phyloP scores from a whole-genome alignment of 345 rosid species.

The Carallia brachiata region DNA sequence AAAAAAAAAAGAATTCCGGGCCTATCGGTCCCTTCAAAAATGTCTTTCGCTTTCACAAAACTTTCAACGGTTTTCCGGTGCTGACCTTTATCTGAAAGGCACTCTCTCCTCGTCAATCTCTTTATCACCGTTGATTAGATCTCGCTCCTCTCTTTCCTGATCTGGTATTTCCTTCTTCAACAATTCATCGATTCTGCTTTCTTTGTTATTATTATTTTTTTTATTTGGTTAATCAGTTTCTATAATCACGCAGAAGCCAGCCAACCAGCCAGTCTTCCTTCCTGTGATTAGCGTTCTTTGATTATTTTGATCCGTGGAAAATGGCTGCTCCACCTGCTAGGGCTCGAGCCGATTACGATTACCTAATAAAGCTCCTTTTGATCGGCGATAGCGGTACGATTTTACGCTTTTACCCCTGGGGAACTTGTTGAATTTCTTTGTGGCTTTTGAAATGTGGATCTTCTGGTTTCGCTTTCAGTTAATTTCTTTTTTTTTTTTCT shows the following conservation, averaged over 20 bases:
- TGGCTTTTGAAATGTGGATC: not conserved
- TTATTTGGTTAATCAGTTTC: not conserved
- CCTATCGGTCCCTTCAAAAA: too few relatives aligned
- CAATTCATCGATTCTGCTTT: not conserved
- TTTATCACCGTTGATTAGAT: conserved; percentile 10
- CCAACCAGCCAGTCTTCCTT: not conserved
- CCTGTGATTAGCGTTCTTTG: not conserved
- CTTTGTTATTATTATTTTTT: not conserved
- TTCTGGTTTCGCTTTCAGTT: conserved; percentile 1
- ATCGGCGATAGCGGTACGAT: conserved; percentile 49
- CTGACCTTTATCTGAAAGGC: conserved; percentile 10
- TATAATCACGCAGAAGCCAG: not conserved
- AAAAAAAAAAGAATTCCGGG: too few relatives aligned
- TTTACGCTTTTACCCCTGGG: not conserved
- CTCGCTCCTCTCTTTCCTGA: conserved; percentile 15
- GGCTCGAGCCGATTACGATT: conserved; percentile 57
- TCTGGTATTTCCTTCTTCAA: conserved; percentile 15
- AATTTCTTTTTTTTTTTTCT: too few relatives aligned
- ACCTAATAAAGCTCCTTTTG: conserved; percentile 49
- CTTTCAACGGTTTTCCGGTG: conserved; percentile 23
- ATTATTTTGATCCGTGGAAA: not conserved
- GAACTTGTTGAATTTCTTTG: too few relatives aligned
- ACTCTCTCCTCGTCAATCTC: not conserved
- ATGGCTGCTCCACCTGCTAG: conserved; percentile 52
- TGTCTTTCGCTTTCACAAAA: not conserved